phyloP scores from a whole-genome alignment of 352 stramenopile species.

The Pythium periplocum region DNA sequence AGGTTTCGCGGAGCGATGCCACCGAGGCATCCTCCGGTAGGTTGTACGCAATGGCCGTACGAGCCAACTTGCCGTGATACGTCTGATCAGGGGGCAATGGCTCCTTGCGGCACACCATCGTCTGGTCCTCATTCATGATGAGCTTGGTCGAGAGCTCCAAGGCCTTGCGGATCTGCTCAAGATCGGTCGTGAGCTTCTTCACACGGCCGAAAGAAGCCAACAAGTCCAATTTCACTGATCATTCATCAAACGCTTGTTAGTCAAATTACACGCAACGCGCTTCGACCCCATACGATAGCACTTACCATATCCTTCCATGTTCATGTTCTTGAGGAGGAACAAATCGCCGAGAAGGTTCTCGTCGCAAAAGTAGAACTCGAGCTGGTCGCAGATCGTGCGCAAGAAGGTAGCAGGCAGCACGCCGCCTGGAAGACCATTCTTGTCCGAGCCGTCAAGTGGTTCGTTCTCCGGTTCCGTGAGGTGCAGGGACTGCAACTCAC shows the following conservation, averaged over 20 bases:
- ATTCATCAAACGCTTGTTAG: no score
- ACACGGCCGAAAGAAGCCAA: conserved; percentile 79
- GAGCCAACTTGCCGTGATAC: conserved; percentile 82
- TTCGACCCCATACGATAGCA: not conserved
- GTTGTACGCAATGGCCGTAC: conserved; percentile 86
- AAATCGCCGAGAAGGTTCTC: conserved; percentile 83
- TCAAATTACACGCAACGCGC: no score
- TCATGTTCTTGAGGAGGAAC: conserved; percentile 88
- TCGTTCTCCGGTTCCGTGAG: conserved; percentile 49
- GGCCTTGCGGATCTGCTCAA: conserved; percentile 77
- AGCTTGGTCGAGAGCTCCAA: conserved; percentile 83
- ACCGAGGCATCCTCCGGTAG: conserved; percentile 82
- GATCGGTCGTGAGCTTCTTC: conserved; percentile 83
- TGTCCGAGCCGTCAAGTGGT: conserved; percentile 26
- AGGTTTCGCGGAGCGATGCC: conserved; percentile 78
- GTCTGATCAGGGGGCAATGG: conserved; percentile 71
- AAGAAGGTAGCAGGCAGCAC: conserved; percentile 76
- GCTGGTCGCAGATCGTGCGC: conserved; percentile 80
- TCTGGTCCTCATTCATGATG: conserved; percentile 76
- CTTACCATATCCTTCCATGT: conserved; percentile 78
- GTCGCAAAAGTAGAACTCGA: conserved; percentile 88
- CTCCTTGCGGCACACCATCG: conserved; percentile 85
- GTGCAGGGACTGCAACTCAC: conserved; percentile 45
- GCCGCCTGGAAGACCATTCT: conserved; percentile 16
- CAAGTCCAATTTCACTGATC: conserved; percentile 73